Evolutionary conservation across 1,284 basidiomycete species (phyloP).

Genomic region (Leccinum subrobustum): DNA sequence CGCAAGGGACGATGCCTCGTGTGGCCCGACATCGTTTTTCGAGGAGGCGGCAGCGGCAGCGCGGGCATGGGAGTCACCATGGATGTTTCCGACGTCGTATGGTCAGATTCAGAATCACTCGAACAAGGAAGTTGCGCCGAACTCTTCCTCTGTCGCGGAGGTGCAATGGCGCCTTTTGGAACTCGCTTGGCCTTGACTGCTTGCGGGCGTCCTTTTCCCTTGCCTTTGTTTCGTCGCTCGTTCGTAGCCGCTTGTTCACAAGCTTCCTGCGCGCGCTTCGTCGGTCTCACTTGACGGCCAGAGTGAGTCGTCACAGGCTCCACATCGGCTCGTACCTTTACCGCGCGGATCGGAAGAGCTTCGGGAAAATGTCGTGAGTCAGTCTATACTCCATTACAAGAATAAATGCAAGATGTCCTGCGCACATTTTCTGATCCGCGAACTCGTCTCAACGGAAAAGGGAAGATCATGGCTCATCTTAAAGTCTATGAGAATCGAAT

Average conservation of each 20-base stretch:
- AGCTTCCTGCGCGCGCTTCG: constrained; percentile 18
- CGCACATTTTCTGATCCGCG: constrained; percentile 29
- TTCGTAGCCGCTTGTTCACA: background rate
- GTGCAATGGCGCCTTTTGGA: background rate
- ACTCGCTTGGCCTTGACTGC: background rate
- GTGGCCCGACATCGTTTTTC: background rate
- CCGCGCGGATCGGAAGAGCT: constrained; percentile 19
- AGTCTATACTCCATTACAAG: constrained; percentile 4
- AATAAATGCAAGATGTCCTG: background rate
- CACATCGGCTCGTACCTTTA: constrained; percentile 1
- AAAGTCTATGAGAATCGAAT: constrained; percentile 22
- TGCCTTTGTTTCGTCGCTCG: constrained; percentile 5
- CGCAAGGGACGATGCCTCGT: constrained; percentile 1
- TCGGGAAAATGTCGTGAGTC: background rate
- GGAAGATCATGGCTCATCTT: constrained; percentile 35
- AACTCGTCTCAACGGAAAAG: constrained; percentile 27
- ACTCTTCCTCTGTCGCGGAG: background rate
- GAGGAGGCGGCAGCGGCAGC: background rate
- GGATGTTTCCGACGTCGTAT: background rate
- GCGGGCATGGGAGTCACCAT: background rate
- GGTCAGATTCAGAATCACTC: background rate
- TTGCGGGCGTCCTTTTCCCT: background rate
- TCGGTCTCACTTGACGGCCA: constrained; percentile 26
- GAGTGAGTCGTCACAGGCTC: constrained; percentile 20
- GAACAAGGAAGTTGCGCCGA: background rate